Conservation (phyloP, 2,329 filamentous ascomycete species). For the Nemania diffusa region DNA sequence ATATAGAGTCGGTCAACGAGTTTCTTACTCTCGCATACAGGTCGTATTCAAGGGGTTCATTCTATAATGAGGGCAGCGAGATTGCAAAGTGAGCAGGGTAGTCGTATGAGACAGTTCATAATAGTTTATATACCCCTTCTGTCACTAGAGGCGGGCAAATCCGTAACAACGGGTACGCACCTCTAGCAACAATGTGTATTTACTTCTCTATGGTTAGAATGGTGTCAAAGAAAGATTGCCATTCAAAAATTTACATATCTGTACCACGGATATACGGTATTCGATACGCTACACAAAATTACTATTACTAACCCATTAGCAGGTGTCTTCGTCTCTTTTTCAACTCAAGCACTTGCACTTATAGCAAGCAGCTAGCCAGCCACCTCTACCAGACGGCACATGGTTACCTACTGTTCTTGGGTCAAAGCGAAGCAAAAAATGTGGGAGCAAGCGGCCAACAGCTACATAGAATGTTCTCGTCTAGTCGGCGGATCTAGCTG, state of each 20-base stretch:
- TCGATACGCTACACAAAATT: background rate
- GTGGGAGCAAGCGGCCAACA: background rate
- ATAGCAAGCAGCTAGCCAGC: no score
- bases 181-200: background rate
- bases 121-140: conserved; percentile 17
- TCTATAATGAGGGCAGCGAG: background rate
- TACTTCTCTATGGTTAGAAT: background rate
- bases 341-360: background rate
- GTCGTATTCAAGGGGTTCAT: background rate
- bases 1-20: background rate
- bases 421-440: conserved; percentile 5
- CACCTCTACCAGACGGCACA: no score
- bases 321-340: conserved; percentile 5
- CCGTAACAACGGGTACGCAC: background rate
- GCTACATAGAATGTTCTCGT: conserved; percentile 28
- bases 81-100: background rate
- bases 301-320: background rate
- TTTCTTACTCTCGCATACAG: background rate
- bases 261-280: conserved; percentile 13
- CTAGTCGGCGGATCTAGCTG: conserved; percentile 36
- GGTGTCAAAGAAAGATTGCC: background rate
- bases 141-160: background rate
- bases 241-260: background rate
- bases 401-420: no score
- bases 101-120: background rate